Conservation (phyloP, 192 early-diverging fungal species). For the Kappamyces sp. region DNA sequence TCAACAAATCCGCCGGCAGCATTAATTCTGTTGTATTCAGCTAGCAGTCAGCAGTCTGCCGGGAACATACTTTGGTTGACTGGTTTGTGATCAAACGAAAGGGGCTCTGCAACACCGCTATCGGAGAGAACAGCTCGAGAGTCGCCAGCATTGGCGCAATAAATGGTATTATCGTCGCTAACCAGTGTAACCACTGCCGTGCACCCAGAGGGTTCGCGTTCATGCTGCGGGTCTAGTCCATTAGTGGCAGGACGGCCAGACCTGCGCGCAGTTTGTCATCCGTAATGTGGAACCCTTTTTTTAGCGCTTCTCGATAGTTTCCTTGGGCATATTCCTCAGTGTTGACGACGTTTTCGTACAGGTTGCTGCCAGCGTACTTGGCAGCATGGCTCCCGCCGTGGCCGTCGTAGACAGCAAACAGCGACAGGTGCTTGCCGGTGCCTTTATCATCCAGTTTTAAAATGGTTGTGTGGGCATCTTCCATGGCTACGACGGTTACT, state of each 20-base stretch:
- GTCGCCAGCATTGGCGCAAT: slow-evolving; percentile 94
- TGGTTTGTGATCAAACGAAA: slow-evolving; percentile 97
- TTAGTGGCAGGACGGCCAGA: slow-evolving; percentile 19
- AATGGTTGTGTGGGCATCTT: slow-evolving; percentile 91
- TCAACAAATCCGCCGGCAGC: slow-evolving; percentile 96
- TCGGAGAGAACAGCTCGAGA: slow-evolving; percentile 83
- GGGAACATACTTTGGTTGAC: slow-evolving; percentile 43
- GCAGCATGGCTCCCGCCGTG: slow-evolving; percentile 85
- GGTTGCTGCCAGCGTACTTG: slow-evolving; percentile 69
- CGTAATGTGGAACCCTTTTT: slow-evolving; percentile 71
- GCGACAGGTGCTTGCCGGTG: slow-evolving; percentile 49
- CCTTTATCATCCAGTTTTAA: slow-evolving; percentile 28
- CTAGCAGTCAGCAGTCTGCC: slow-evolving; percentile 19
- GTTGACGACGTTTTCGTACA: slow-evolving; percentile 68
- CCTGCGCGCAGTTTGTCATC: slow-evolving; percentile 74
- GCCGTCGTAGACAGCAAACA: slow-evolving; percentile 97
- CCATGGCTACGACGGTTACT: slow-evolving; percentile 65
- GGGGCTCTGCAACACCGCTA: slow-evolving; percentile 65
- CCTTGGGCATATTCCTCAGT: slow-evolving; percentile 59
- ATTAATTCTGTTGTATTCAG: slow-evolving; percentile 78
- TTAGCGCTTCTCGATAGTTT: slow-evolving; percentile 72
- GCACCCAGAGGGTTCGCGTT: slow-evolving; percentile 86
- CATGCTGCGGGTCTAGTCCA: slow-evolving; percentile 62
- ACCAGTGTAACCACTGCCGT: slow-evolving; percentile 88
- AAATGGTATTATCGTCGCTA: slow-evolving; percentile 73